Evolutionary conservation across 495 filamentous ascomycete species (phyloP).

Genomic region (Talaromyces thailandensis): DNA sequence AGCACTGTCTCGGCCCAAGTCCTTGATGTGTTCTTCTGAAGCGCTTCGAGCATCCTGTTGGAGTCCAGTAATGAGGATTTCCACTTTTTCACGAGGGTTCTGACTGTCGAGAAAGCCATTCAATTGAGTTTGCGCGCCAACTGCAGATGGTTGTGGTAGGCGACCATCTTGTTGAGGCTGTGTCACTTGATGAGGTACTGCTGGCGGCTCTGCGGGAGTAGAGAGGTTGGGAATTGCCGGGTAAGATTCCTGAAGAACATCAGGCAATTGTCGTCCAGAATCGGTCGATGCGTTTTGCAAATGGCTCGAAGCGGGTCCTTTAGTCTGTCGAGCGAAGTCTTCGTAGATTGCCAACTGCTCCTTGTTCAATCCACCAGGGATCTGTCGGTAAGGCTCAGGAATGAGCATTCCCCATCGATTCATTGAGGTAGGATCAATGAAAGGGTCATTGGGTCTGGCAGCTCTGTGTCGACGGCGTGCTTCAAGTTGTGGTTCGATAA

Average conservation of each 20-base stretch:
- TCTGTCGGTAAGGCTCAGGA: constrained; percentile 79
- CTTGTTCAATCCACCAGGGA: constrained; percentile 70
- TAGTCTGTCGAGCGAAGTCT: constrained; percentile 79
- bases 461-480: constrained; percentile 62
- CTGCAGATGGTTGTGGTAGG: constrained; percentile 31
- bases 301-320: constrained; percentile 45
- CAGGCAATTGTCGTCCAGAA: constrained; percentile 51
- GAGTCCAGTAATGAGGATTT: constrained; percentile 62
- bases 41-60: constrained; percentile 53
- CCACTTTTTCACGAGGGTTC: constrained; percentile 53
- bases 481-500: constrained; percentile 69
- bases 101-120: constrained; percentile 60
- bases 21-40: constrained; percentile 59
- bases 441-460: constrained; percentile 68
- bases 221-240: constrained; percentile 65
- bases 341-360: constrained; percentile 95
- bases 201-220: constrained; percentile 73
- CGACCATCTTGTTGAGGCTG: constrained; percentile 52
- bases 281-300: constrained; percentile 49
- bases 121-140: constrained; percentile 44
- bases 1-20: constrained; percentile 54
- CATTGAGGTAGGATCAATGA: constrained; percentile 60
- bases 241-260: constrained; percentile 79
- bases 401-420: constrained; percentile 84
- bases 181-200: constrained; percentile 61